Base-by-base conservation (phyloP, 169 alveolate genomes). In the Plasmodium yoelii region DNA sequence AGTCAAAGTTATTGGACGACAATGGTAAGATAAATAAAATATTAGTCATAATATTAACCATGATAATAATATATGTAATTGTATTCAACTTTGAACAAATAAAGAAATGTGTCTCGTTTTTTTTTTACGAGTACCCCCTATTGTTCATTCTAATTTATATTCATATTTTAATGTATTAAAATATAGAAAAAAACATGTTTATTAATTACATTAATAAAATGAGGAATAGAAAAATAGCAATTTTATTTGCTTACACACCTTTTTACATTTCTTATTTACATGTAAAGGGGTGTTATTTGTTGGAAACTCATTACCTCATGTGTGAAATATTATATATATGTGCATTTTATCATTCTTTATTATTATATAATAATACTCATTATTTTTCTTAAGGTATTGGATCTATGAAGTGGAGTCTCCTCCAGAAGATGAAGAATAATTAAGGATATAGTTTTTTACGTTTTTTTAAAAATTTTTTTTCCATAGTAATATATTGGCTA, bases 351-450 rank as follows among this genome's bases (percentile, higher is more conserved):
- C 42, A 34, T 19, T 51, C 18, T 51, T 51, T 51, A 51, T 51
- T 34, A 34, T 34, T 34, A 34, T 15, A 51, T 15, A 64, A 42
- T 1, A 67, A 51, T 28, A 51, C 49, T 13, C 56, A 8, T 67
- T 42, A 42, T 65, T 46, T 2, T 60, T 57, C 22, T 13, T 28
- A 74, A 92, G 95, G 95, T 95, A 95, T 74, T 95, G 98, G 98
- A 94, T 95, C 10, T 95, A 95, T 92, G 98, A 95, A 73, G 98
- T 95, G 47, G 98, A 95, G 64, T 94, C 98, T 10, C 98, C 98
- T 2, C 94, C 96, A n/a, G 94, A 93, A 34, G 94, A 89, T 28
- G 92, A 93, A 49, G 88, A 70, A 19, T 47, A 69, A 69, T 69
- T 47, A 69, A 46, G 9, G 15, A 42, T 46, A 15, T 68, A 7